A percentile compares a stretch with the other conserved stretches of the same genome.
Conservation (phyloP, 1,139 yeast species). For the Saccharomyces pastorianus region DNA sequence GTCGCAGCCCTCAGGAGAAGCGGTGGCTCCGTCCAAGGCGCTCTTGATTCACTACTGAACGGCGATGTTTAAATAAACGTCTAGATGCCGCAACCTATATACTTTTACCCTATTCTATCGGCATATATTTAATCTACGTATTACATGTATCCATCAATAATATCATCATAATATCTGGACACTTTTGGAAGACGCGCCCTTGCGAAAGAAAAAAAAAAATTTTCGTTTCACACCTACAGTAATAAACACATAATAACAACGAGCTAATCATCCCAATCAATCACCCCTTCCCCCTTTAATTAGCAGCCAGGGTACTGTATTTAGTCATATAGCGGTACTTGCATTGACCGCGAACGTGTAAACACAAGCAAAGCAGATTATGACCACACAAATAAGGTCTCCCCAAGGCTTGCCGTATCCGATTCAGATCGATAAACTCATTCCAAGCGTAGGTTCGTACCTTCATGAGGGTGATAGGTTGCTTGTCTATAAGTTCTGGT, state of each 20-base stretch:
- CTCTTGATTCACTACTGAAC: conserved; percentile 75
- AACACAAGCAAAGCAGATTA: conserved; percentile 4
- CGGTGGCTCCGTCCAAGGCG: conserved; percentile 97
- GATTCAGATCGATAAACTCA: conserved; percentile 27
- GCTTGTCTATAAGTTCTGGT: conserved; percentile 31
- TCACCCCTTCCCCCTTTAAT: not conserved
- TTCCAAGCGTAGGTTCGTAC: conserved; percentile 22
- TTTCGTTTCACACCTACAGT: not conserved
- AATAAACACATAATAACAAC: not conserved
- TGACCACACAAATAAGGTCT: conserved; percentile 29
- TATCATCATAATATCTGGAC: not conserved
- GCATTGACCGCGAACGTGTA: conserved; percentile 1
- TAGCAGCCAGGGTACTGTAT: not conserved
- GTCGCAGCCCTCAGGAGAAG: conserved; percentile 87
- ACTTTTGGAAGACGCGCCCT: not conserved
- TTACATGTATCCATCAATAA: not conserved
- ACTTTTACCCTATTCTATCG: not conserved
- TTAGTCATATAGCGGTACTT: not conserved
- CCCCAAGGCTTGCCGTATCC: conserved; percentile 32
- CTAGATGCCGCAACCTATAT: not conserved
- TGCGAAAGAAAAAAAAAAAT: not conserved
- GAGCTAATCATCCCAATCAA: not conserved
- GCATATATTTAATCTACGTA: not conserved
- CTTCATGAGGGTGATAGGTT: conserved; percentile 28
- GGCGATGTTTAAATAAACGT: conserved; percentile 32